A percentile compares a stretch with the other conserved stretches of the same genome.
Evolutionary conservation across 805 yeast species (phyloP).

Genomic region (Kazachstania martiniae): DNA sequence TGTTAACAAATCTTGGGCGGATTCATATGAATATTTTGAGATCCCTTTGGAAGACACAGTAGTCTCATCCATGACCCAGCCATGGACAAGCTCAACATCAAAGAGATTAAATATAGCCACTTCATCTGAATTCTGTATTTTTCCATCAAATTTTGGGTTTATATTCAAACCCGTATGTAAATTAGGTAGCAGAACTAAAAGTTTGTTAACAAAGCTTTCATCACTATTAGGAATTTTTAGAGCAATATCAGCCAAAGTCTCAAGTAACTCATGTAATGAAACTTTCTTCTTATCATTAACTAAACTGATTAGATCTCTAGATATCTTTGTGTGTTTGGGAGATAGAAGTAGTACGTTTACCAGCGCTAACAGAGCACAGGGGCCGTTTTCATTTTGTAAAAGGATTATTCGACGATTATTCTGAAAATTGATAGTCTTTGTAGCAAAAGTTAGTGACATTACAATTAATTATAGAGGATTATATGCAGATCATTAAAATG

Average conservation of each 20-base stretch:
- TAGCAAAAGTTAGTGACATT: constrained; percentile 10
- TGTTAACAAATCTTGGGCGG: constrained; percentile 45
- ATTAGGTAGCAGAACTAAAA: constrained; percentile 47
- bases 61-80: constrained; percentile 54
- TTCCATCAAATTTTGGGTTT: constrained; percentile 57
- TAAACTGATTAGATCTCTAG: not conserved
- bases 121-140: constrained; percentile 42
- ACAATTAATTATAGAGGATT: no score
- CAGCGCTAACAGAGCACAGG: constrained; percentile 77
- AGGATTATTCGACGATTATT: constrained; percentile 36
- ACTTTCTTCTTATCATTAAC: constrained; percentile 13
- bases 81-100: constrained; percentile 58
- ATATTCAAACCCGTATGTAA: constrained; percentile 64
- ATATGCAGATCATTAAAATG: no score
- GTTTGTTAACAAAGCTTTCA: constrained; percentile 16
- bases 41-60: constrained; percentile 22
- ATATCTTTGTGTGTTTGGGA: not conserved
- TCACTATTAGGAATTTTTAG: constrained; percentile 13
- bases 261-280: constrained; percentile 32
- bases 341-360: constrained; percentile 57
- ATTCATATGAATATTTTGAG: constrained; percentile 40
- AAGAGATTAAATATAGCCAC: constrained; percentile 45
- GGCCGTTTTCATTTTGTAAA: constrained; percentile 76
- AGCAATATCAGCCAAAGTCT: constrained; percentile 39
- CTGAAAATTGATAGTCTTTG: constrained; percentile 25